Evolutionary conservation across 805 yeast species (phyloP), one percentile per base, ranked within the genome.

Genomic region (Ogataea nonfermentans): DNA sequence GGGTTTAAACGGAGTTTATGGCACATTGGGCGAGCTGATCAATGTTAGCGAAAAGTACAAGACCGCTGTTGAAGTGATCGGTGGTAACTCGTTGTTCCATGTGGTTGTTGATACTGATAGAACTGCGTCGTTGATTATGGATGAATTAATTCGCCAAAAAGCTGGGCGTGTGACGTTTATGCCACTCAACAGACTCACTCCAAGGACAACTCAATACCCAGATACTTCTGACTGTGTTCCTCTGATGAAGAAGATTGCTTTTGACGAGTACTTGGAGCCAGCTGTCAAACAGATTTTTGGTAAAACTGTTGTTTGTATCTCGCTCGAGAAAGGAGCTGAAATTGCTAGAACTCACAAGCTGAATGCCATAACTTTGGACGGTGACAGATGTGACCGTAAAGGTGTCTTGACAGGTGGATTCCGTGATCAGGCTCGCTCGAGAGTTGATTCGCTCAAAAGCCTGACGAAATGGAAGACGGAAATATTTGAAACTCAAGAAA

Each of bases 341-440:
- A 64, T 84, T 20, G 80, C 95, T 0, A 74, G 75, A 32, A 61
- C 66, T 8, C 75, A 69, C 57, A 74, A 76, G 22, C 63, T 90
- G 16, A 80, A 76, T 51, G 85, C 95, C 1, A 84, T 93, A 11
- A 93, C 99, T 0, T 65, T 91, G 12, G 95, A 87, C 59, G 99
- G 99, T 50, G 98, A 93, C 57, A 70, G 87, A 48, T 87, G 87
- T 35, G 95, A 87, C 51, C 79, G 78, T 32, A 77, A 71, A 48
- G 99, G 99, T 61, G 84, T 84, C 2, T 61, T 93, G 31, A 79
- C 87, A 16, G 98, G 98, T 62, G 98, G 98, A 34, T 87, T 74
- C 53, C 74, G 85, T 49, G 93, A 86, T 51, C 74, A 71, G 50
- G 76, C 75, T 43, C 69, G 66, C 37, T 81, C 88, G 0, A 72